Percentiles rank a stretch among this genome's conserved stretches.
These are phyloP conservation scores for Diaporthe sp. DNA, from an alignment of 2,329 filamentous ascomycete genomes.

Conservation along the genomic window DNA sequence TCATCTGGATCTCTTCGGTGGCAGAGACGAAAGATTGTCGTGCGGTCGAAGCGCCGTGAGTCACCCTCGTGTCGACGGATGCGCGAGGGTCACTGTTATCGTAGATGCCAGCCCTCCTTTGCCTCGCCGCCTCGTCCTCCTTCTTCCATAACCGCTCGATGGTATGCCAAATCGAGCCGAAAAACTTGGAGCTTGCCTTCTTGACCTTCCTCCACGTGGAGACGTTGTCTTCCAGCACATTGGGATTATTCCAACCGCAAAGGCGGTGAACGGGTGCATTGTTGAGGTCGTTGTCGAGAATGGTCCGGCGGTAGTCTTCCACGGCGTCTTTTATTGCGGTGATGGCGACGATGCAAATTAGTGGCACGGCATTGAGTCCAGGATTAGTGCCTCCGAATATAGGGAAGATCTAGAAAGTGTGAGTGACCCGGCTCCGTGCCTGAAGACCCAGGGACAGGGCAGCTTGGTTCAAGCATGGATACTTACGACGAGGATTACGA, in stretches of 20 bases:
- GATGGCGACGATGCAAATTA: conserved; percentile 91
- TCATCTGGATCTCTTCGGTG: conserved; percentile 90
- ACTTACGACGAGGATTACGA: conserved; percentile 93
- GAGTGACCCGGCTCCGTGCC: conserved; percentile 30
- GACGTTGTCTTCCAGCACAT: conserved; percentile 88
- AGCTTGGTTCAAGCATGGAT: conserved; percentile 20
- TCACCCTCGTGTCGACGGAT: conserved; percentile 75
- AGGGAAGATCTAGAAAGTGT: conserved; percentile 82
- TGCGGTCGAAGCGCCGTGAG: conserved; percentile 64
- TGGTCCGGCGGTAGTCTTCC: conserved; percentile 93
- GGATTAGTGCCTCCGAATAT: conserved; percentile 96
- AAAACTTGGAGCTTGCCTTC: conserved; percentile 81
- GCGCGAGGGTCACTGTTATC: conserved; percentile 71
- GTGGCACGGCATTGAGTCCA: conserved; percentile 87
- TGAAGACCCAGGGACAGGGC: neutral
- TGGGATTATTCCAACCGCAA: conserved; percentile 92
- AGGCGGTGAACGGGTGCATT: conserved; percentile 95
- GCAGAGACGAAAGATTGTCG: conserved; percentile 67
- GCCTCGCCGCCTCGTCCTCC: conserved; percentile 63
- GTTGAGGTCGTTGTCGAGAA: conserved; percentile 93
- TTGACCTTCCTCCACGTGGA: conserved; percentile 90
- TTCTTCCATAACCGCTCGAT: conserved; percentile 64
- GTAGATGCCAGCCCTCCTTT: conserved; percentile 62
- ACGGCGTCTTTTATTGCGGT: conserved; percentile 96
- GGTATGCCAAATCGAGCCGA: conserved; percentile 66